Evolutionary conservation across 139 green algal species (phyloP), one percentile per base, ranked within the genome.

Genomic region (Ettlia oleoabundans): DNA sequence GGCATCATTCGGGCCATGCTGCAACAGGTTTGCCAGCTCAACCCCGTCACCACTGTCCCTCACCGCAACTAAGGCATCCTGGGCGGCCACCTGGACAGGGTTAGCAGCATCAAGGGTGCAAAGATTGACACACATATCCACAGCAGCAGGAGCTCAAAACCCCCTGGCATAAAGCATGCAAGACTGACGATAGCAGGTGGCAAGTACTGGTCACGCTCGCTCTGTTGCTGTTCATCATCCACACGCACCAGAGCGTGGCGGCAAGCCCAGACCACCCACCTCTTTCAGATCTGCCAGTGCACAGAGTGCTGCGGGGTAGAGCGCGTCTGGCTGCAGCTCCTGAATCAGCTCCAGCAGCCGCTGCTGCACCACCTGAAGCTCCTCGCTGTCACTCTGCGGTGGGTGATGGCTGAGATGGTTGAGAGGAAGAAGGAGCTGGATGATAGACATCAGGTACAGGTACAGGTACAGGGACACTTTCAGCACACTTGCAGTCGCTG

Each of bases 301-400:
- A 30, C 82, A 85, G 4, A 87, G 41, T 8, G 86, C 82, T 4
- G 86, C 86, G 28, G 86, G 82, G 65, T 89, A 89, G 55, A 89
- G 81, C 13, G 75, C 64, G 0, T 35, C 42, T 4, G 76, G 70
- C 32, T 73, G 37, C 0, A 66, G n/a, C 43, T 38, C 26, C 22
- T 53, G 55, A 28, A 87, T 51, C 72, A 80, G 37, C 58, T 67
- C 26, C 65, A 89, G 82, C 40, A 89, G 35, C 26, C 73, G 53
- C 21, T 41, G 47, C 73, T 89, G 86, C 35, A 87, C 35, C 26
- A 21, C 24, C 64, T 86, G 76, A 32, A 89, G n/a, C 62, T 82
- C 42, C 70, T 75, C 70, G 18, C 55, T 65, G 55, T 65, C 55
- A 22, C 55, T 35, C 58, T n/a, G n/a, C n/a, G n/a, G n/a, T n/a